These are phyloP conservation scores for Tolypocladium amazonense DNA, from an alignment of 2,329 filamentous ascomycete genomes.

Conservation along the genomic window DNA sequence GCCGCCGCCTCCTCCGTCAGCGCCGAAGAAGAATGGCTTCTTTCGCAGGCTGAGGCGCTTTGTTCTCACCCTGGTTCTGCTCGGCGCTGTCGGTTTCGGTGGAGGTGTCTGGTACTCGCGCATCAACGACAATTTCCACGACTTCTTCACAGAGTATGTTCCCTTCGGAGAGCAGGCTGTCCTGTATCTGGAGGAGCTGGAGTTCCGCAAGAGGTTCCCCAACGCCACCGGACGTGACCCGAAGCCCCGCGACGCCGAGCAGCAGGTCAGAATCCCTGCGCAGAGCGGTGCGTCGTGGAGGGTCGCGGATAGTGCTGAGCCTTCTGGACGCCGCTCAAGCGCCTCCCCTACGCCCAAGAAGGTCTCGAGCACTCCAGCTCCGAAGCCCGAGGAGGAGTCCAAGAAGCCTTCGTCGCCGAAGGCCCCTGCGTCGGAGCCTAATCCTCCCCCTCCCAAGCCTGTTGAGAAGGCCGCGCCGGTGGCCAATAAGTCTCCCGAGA, in stretches of 20 bases:
- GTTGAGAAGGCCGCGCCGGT: conserved; percentile 19
- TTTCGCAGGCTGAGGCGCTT: conserved; percentile 67
- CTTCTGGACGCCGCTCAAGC: conserved; percentile 50
- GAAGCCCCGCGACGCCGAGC: conserved; percentile 43
- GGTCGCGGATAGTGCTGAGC: conserved; percentile 51
- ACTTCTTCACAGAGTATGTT: conserved; percentile 96
- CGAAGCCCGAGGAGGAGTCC: conserved; percentile 16
- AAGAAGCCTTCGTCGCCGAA: conserved; percentile 22
- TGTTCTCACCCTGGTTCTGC: conserved; percentile 63
- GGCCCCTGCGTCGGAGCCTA: conserved; percentile 9
- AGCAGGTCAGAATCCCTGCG: conserved; percentile 71
- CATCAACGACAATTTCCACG: conserved; percentile 94
- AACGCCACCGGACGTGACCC: conserved; percentile 34
- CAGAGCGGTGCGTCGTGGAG: conserved; percentile 80
- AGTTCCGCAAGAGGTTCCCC: conserved; percentile 79
- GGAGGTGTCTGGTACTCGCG: conserved; percentile 90
- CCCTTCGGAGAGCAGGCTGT: conserved; percentile 92
- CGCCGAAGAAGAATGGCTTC: conserved; percentile 51
- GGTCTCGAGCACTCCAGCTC: conserved; percentile 4
- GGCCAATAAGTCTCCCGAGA: conserved; percentile 13
- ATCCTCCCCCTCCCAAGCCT: conserved; percentile 15
- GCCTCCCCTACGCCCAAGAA: conserved; percentile 29
- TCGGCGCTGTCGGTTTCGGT: conserved; percentile 69
- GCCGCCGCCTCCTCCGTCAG: conserved; percentile 25
- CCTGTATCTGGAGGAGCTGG: conserved; percentile 88